Evolutionary conservation across 2,329 filamentous ascomycete species (phyloP).

Genomic region (Diplodia mutila): DNA sequence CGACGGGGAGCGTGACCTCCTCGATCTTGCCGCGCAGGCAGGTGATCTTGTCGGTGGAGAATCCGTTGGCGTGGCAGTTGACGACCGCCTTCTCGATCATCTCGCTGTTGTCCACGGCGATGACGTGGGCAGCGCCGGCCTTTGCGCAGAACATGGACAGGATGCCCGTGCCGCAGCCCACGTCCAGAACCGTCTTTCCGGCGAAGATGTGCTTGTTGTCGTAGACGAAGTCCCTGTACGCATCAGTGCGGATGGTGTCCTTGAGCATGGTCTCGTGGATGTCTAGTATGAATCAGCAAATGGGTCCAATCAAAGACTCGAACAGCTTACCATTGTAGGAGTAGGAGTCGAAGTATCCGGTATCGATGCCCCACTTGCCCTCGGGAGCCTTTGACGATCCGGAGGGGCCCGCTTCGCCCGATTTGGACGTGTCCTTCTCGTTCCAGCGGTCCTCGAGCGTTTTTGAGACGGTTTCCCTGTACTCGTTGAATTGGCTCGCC

Average conservation of each 20-base stretch:
- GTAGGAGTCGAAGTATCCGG: slow-evolving; percentile 67
- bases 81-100: slow-evolving; percentile 87
- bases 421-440: slow-evolving; percentile 37
- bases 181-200: slow-evolving; percentile 85
- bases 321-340: slow-evolving; percentile 65
- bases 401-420: slow-evolving; percentile 34
- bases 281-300: slow-evolving; percentile 52
- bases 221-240: slow-evolving; percentile 95
- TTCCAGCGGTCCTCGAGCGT: slow-evolving; percentile 40
- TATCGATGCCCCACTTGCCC: slow-evolving; percentile 57
- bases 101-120: slow-evolving; percentile 89
- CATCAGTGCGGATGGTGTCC: slow-evolving; percentile 82
- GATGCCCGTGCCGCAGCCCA: slow-evolving; percentile 82
- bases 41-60: slow-evolving; percentile 70
- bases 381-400: slow-evolving; percentile 19
- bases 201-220: slow-evolving; percentile 85
- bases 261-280: slow-evolving; percentile 98
- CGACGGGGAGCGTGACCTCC: slow-evolving; percentile 74
- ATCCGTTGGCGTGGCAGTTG: slow-evolving; percentile 80
- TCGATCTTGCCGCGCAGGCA: slow-evolving; percentile 86
- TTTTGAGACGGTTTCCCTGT: slow-evolving; percentile 38
- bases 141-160: slow-evolving; percentile 93
- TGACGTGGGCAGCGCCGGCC: slow-evolving; percentile 82
- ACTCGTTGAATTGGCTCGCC: slow-evolving; percentile 47
- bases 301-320: not conserved